Evolutionary conservation across 1,284 basidiomycete genomes (phyloP).

Genomic region (Phylloboletellus chloephorus): DNA sequence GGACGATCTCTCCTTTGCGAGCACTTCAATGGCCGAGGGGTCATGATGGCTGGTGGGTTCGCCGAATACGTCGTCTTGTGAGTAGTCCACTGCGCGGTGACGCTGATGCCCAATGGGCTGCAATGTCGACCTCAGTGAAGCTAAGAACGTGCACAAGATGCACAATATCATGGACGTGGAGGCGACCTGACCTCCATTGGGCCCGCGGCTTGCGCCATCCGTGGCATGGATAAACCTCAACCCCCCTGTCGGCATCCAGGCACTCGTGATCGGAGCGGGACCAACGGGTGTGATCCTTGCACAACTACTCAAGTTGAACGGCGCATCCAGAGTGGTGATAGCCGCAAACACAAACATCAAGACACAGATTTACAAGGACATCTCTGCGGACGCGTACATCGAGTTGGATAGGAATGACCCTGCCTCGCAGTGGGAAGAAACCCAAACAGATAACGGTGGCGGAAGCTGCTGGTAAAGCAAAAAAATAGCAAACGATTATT

Average conservation of each 20-base stretch:
- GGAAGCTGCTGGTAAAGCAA: constrained; percentile 78
- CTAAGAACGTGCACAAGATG: constrained; percentile 75
- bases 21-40: constrained; percentile 69
- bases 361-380: constrained; percentile 68
- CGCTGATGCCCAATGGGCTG: neutral
- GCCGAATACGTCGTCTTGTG: constrained; percentile 78
- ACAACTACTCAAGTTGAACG: constrained; percentile 78
- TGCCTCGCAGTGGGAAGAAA: constrained; percentile 65
- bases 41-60: constrained; percentile 73
- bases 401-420: constrained; percentile 71
- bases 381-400: constrained; percentile 75
- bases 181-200: constrained; percentile 76
- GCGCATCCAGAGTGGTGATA: constrained; percentile 66
- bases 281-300: constrained; percentile 80
- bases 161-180: constrained; percentile 78
- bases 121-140: constrained; percentile 34
- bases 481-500: constrained; percentile 69
- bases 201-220: constrained; percentile 80
- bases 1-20: constrained; percentile 70
- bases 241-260: constrained; percentile 69
- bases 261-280: constrained; percentile 72
- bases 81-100: constrained; percentile 22
- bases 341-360: constrained; percentile 82
- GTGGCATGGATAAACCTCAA: constrained; percentile 79
- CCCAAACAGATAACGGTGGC: constrained; percentile 76